Conservation (phyloP, 148 eudicot genomes). For the Oxyria digyna region DNA sequence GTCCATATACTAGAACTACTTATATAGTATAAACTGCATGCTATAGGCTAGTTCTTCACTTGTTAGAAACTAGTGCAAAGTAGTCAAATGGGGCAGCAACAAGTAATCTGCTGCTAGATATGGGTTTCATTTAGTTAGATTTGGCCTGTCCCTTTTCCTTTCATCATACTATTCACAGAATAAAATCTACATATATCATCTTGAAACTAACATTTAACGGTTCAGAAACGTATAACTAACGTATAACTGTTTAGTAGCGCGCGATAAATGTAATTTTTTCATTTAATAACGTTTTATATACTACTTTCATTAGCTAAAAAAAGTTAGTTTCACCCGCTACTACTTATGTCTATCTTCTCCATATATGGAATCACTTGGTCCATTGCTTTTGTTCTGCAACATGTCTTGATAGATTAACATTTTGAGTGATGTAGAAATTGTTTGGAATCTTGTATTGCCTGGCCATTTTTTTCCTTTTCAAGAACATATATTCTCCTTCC, state of each 20-base stretch:
- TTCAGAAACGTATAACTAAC: too few relatives aligned
- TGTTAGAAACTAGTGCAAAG: not conserved
- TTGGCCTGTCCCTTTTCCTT: not conserved
- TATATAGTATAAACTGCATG: too few relatives aligned
- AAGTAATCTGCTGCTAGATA: not conserved
- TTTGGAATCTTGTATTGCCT: slow-evolving; percentile 1
- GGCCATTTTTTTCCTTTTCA: not conserved
- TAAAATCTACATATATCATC: not conserved
- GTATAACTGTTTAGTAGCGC: too few relatives aligned
- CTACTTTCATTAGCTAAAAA: too few relatives aligned
- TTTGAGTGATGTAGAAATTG: not conserved
- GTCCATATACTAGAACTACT: not conserved
- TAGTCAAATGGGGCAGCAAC: not conserved
- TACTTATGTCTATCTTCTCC: too few relatives aligned
- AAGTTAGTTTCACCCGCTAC: too few relatives aligned
- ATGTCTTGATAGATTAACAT: not conserved
- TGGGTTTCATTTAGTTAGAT: not conserved
- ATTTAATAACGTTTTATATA: too few relatives aligned
- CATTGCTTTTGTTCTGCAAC: not conserved
- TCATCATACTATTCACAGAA: not conserved
- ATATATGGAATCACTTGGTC: not conserved
- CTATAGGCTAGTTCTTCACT: not conserved
- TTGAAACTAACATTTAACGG: too few relatives aligned
- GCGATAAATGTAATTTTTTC: too few relatives aligned
- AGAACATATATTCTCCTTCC: not conserved